Evolutionary conservation across 1,284 basidiomycete species (phyloP).

Genomic region (Wolfiporia cocos): DNA sequence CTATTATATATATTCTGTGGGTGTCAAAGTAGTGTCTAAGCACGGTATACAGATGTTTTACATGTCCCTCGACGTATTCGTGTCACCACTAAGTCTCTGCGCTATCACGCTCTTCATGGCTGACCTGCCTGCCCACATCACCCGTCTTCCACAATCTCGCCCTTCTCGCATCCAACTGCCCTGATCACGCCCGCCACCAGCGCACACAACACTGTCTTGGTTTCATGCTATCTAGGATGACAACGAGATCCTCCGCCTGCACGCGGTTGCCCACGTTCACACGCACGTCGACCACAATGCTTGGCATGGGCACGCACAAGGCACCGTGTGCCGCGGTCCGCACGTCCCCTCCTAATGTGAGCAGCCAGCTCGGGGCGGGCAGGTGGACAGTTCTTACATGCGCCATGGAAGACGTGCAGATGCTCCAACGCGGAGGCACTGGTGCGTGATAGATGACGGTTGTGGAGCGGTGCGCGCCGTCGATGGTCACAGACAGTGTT

Average conservation of each 20-base stretch:
- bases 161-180: conserved; percentile 69
- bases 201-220: conserved; percentile 81
- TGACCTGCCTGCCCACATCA: too few relatives aligned
- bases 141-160: conserved; percentile 88
- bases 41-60: too few relatives aligned
- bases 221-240: conserved; percentile 96
- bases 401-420: conserved; percentile 62
- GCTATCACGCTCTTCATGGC: too few relatives aligned
- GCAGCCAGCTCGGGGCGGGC: conserved; percentile 61
- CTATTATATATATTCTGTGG: too few relatives aligned
- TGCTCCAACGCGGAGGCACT: conserved; percentile 53
- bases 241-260: conserved; percentile 71
- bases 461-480: conserved; percentile 58
- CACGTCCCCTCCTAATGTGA: conserved; percentile 53
- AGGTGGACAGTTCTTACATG: conserved; percentile 55
- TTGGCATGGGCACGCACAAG: conserved; percentile 82
- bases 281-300: conserved; percentile 80
- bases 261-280: conserved; percentile 74
- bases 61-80: too few relatives aligned
- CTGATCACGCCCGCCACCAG: conserved; percentile 62
- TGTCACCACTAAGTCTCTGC: too few relatives aligned
- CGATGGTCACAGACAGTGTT: conserved; percentile 52
- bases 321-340: conserved; percentile 46
- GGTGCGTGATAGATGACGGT: conserved; percentile 43
- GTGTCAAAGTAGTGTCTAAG: too few relatives aligned